These are phyloP conservation scores for Trichosporon asahii DNA, from an alignment of 1,284 basidiomycete genomes.

Conservation along the genomic window DNA sequence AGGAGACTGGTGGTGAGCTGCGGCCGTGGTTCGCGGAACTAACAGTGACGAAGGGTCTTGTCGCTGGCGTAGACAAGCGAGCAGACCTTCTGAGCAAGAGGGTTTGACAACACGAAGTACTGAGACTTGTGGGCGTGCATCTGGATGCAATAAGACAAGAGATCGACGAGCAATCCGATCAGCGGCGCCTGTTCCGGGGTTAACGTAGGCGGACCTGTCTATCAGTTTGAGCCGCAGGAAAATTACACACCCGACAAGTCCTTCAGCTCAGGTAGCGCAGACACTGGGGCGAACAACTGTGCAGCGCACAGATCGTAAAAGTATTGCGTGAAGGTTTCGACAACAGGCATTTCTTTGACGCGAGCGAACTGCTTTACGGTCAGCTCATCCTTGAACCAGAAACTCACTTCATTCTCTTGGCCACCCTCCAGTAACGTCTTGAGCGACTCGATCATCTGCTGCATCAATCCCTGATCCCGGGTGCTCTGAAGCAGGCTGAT, in stretches of 20 bases:
- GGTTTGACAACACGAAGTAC: constrained; percentile 79
- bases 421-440: constrained; percentile 72
- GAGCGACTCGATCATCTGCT: constrained; percentile 85
- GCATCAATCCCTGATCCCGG: constrained; percentile 80
- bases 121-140: constrained; percentile 88
- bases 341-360: constrained; percentile 45
- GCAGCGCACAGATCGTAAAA: constrained; percentile 78
- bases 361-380: constrained; percentile 18
- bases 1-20: constrained; percentile 60
- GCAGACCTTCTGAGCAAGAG: constrained; percentile 68
- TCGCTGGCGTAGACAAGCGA: constrained; percentile 77
- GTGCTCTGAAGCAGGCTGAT: constrained; percentile 73
- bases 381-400: background rate
- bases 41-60: constrained; percentile 86
- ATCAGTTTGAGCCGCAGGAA: background rate
- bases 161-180: constrained; percentile 78
- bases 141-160: constrained; percentile 79
- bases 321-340: constrained; percentile 83
- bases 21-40: constrained; percentile 27
- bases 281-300: constrained; percentile 73
- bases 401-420: constrained; percentile 52
- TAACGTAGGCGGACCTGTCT: background rate
- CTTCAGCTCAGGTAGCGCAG: constrained; percentile 63
- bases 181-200: constrained; percentile 57
- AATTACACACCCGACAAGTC: background rate